A percentile compares a stretch with the other conserved stretches of the same genome.
Conservation (phyloP, 345 rosid genomes). For the Cardiospermum halicacabum region DNA sequence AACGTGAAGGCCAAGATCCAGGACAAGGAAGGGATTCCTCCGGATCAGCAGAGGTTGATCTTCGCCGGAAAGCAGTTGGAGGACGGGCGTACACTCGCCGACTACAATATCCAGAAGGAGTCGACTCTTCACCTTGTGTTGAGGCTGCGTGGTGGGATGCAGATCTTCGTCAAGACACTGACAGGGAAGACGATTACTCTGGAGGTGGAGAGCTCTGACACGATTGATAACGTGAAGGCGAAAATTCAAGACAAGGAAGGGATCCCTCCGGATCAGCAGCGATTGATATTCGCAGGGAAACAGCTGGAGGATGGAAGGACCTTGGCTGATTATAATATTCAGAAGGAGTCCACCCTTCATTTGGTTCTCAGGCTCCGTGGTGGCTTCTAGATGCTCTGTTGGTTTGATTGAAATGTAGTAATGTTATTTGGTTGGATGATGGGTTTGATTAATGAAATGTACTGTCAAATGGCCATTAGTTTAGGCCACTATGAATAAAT, state of each 20-base stretch:
- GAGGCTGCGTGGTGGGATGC: constrained; percentile 16
- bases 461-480: too few relatives aligned
- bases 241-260: constrained; percentile 19
- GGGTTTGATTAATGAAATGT: too few relatives aligned
- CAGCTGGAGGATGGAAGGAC: constrained; percentile 15
- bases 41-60: constrained; percentile 17
- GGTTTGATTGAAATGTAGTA: too few relatives aligned
- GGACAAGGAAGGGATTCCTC: constrained; percentile 17
- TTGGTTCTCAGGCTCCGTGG: neutral
- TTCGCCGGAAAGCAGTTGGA: constrained; percentile 18
- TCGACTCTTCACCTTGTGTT: constrained; percentile 10
- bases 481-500: too few relatives aligned
- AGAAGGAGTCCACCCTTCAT: constrained; percentile 16
- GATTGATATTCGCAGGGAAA: constrained; percentile 14
- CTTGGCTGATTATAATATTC: constrained; percentile 13
- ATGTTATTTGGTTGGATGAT: neutral
- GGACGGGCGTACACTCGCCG: constrained; percentile 17
- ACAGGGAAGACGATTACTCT: constrained; percentile 15
- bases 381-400: neutral
- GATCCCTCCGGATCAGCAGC: constrained; percentile 17
- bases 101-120: constrained; percentile 17
- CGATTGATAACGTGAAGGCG: constrained; percentile 17
- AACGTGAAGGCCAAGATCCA: constrained; percentile 17
- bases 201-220: constrained; percentile 17
- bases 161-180: constrained; percentile 13